These are phyloP conservation scores for Lathyrus oleraceus DNA, from an alignment of 306 rosid genomes.

Conservation along the genomic window DNA sequence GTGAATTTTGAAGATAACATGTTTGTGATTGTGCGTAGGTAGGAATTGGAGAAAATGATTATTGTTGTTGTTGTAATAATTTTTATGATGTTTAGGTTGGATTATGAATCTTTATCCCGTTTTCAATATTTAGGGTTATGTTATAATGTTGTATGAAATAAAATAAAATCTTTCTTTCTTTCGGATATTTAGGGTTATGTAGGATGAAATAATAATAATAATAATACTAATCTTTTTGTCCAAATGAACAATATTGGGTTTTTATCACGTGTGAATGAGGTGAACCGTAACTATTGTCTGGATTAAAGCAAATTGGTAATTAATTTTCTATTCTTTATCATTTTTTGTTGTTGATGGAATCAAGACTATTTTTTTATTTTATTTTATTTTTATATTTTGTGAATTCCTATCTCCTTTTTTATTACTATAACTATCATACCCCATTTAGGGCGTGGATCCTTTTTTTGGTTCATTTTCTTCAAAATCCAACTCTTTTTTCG, in stretches of 20 bases:
- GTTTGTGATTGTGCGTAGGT: background rate
- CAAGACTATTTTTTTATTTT: background rate
- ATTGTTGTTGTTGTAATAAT: constrained; percentile 16
- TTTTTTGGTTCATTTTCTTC: background rate
- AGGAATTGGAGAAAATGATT: background rate
- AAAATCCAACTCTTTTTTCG: constrained; percentile 28
- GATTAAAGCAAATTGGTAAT: constrained; percentile 32
- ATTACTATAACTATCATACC: background rate
- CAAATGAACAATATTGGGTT: constrained; percentile 22
- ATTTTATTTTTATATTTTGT: background rate
- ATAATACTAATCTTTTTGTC: constrained; percentile 22
- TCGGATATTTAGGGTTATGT: background rate
- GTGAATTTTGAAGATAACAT: constrained; percentile 34
- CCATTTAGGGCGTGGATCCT: background rate
- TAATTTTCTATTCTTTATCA: background rate
- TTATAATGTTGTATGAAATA: too few species aligned
- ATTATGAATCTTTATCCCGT: background rate
- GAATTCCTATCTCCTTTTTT: background rate
- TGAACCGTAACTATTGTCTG: constrained; percentile 23
- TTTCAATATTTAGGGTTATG: background rate
- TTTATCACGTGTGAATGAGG: constrained; percentile 35
- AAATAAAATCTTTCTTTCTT: too few species aligned
- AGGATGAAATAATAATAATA: background rate
- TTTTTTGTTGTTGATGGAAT: background rate
- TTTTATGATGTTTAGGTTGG: background rate